Base-by-base conservation (phyloP, 805 yeast genomes). In the Candida tallmaniae region DNA sequence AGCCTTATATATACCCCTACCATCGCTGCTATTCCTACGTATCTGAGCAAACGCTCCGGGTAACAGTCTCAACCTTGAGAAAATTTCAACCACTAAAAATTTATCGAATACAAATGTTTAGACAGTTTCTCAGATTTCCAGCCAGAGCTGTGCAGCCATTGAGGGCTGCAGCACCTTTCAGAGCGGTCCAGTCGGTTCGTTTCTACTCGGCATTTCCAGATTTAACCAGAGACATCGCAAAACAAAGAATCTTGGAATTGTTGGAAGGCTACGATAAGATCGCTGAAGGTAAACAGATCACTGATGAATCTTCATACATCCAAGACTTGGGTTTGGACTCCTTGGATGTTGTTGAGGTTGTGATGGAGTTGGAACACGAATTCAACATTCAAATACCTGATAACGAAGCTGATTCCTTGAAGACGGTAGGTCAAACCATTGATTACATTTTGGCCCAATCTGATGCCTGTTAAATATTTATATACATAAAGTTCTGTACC, bases 251-350 rank as follows among this genome's bases (percentile, higher is more conserved):
- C 36, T 51, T 77, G 36, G 84, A 79, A 50, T 60, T 80, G 48
- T 65, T 80, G 43, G 83, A 79, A 56, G 77, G 81, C 6, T 79
- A 73, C 58, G 80, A 73, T 46, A 79, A 78, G 51, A 68, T 75
- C 14, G 67, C 66, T 27, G 22, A 17, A 6, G 43, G 54, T 31
- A 64, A 60, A 39, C 66, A 60, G 25, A 58, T 66, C 43, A 53
- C 53, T 24, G 72, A 65, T 38, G 47, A 48, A 13, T 47, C 65
- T 5, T 48, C 65, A 7, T 66, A 54, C 47, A 50, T 52, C 14
- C 63, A 59, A 36, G 73, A 66, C 44, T 60, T 66, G 46, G 72
- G 71, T 15, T 62, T 66, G 52, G 73, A 66, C 52, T 65, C 71
- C 9, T 65, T 66, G 50, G 73, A 66, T 38, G 73, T 66, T 15